Base-by-base conservation (phyloP, 1,139 yeast species). In the Candida labiduridarum region DNA sequence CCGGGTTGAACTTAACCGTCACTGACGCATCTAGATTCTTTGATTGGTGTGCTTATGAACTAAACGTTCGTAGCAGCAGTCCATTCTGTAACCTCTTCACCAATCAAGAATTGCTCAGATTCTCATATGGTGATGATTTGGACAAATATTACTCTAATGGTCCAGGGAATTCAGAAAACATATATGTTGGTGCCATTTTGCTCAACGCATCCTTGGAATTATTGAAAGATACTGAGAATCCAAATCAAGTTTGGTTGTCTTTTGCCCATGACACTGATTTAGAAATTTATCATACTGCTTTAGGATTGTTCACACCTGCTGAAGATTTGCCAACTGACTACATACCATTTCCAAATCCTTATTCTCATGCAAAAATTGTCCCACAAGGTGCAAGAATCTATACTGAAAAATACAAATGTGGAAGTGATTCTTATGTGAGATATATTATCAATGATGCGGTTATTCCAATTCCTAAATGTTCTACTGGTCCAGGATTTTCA, bases 191-290 rank as follows among this genome's bases (percentile, higher is more conserved):
- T 2, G 71, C 83, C 1, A 73, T 76, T 1, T 72, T 73, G 52
- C 69, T 78, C 48, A 72, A 79, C 51, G 84, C 86, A 14, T 69
- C 84, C 6, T 61, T 77, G 47, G 61, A 69, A 29, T 65, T 82
- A 45, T 67, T 83, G 56, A 60, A 67, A 50, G 70, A 71, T 19
- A 51, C 53, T 8, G 52, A 61, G 60, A 43, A 50, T 14, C 45
- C 47, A 6, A 59, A 63, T 35, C 66, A 77, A 65, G 59, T 78
- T 53, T 59, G 72, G 71, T 65, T 80, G 53, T 69, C 79, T n/a
- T 84, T 84, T 63, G 71, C 83, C 25, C 89, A 84, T 62, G 88
- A 84, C 61, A 70, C 80, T 41, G 84, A 84, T 59, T 62, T 84
- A 35, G 71, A 78, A 41, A 69, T 78, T 33, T 76, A 73, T 55